Conservation (phyloP, 352 stramenopile species). For the Globisporangium solare region DNA sequence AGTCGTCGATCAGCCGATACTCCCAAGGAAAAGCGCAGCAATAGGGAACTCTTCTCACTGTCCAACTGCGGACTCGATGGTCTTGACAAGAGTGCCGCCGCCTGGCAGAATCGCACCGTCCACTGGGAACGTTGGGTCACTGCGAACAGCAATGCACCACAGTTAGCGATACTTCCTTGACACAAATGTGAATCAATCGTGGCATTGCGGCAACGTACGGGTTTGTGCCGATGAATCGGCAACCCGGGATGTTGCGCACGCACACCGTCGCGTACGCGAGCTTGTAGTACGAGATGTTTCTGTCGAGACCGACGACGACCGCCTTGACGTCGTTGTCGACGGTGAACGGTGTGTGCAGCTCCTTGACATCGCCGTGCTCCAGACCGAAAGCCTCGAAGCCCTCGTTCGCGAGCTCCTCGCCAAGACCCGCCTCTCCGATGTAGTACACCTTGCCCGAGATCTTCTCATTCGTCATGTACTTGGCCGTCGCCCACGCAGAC, state of each 20-base stretch:
- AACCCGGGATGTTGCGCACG: constrained; percentile 64
- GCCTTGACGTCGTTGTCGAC: constrained; percentile 69
- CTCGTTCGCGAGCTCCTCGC: constrained; percentile 55
- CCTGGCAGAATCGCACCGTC: constrained; percentile 70
- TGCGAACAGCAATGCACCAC: constrained; percentile 16
- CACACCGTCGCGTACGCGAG: constrained; percentile 73
- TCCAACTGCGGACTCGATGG: constrained; percentile 60
- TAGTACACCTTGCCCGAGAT: constrained; percentile 81
- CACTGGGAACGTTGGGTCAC: constrained; percentile 71
- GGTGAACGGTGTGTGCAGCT: constrained; percentile 57
- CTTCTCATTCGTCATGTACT: constrained; percentile 77
- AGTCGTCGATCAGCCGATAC: not conserved
- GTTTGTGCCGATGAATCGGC: constrained; percentile 81
- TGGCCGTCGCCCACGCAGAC: constrained; percentile 75
- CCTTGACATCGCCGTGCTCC: constrained; percentile 62
- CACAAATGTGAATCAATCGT: too few species aligned
- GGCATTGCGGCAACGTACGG: constrained; percentile 33
- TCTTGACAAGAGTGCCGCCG: constrained; percentile 63
- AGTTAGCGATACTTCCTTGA: not conserved
- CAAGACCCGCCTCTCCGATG: constrained; percentile 70
- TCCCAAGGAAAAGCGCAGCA: not conserved
- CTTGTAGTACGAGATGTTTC: constrained; percentile 84
- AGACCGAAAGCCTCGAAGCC: constrained; percentile 70
- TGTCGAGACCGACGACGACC: constrained; percentile 78
- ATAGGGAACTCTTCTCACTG: constrained; percentile 26